Evolutionary conservation across 768 basidiomycete genomes (phyloP).

Genomic region (Lactarius pseudohatsudake): DNA sequence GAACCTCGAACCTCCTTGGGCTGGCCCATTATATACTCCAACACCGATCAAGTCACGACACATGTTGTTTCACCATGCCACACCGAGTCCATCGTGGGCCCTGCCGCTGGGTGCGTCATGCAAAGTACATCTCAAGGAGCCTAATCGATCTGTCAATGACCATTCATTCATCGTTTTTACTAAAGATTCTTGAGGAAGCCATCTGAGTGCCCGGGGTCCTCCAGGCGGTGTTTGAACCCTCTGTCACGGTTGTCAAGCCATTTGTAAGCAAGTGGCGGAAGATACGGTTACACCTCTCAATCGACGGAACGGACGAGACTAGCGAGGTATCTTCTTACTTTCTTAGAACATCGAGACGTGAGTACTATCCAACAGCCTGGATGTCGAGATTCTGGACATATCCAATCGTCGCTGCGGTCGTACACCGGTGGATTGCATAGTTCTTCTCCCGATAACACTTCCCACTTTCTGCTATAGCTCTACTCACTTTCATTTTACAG

Average conservation of each 20-base stretch:
- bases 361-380: slow-evolving; percentile 6
- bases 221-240: neutral
- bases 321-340: slow-evolving; percentile 1
- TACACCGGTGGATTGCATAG: slow-evolving; percentile 20
- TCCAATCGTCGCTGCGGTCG: neutral
- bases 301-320: slow-evolving; percentile 12
- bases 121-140: neutral
- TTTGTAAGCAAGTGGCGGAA: slow-evolving; percentile 4
- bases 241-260: neutral
- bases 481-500: slow-evolving; percentile 31
- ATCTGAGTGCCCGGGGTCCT: slow-evolving; percentile 11
- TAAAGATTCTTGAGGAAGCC: neutral
- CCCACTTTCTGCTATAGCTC: slow-evolving; percentile 2
- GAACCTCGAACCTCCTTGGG: neutral
- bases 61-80: neutral
- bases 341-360: slow-evolving; percentile 17
- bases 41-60: slow-evolving; percentile 9
- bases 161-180: neutral
- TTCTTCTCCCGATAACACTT: slow-evolving; percentile 15
- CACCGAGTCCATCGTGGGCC: neutral
- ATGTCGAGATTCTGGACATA: neutral
- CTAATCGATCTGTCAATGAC: neutral
- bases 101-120: neutral
- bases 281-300: neutral
- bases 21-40: slow-evolving; percentile 21